Conservation (phyloP, 176 grass and related monocot species). For the Eragrostis nindensis region DNA sequence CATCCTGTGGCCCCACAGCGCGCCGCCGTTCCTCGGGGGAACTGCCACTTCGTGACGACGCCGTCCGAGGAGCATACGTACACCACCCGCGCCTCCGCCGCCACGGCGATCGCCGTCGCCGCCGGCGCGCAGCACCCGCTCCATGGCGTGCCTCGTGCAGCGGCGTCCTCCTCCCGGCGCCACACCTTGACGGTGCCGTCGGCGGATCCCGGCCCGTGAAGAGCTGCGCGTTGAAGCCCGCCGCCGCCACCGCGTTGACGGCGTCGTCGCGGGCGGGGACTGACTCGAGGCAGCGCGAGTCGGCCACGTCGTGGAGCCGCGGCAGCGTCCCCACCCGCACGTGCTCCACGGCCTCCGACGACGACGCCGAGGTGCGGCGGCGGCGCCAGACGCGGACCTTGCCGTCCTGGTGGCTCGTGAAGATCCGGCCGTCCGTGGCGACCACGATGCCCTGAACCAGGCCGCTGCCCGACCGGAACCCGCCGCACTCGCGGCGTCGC, state of each 20-base stretch:
- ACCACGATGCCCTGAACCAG: slow-evolving; percentile 79
- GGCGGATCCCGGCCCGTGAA: slow-evolving; percentile 86
- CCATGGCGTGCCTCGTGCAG: slow-evolving; percentile 44
- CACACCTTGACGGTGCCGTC: slow-evolving; percentile 82
- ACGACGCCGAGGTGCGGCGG: no score
- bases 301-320: slow-evolving; percentile 51
- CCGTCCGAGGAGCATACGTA: slow-evolving; percentile 77
- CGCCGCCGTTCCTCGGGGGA: slow-evolving; percentile 44
- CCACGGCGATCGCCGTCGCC: slow-evolving; percentile 65
- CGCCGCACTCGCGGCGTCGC: slow-evolving; percentile 54
- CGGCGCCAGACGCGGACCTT: slow-evolving; percentile 74
- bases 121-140: slow-evolving; percentile 45
- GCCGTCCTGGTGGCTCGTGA: slow-evolving; percentile 86
- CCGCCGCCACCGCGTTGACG: slow-evolving; percentile 64
- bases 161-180: slow-evolving; percentile 39
- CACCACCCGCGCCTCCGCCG: slow-evolving; percentile 40
- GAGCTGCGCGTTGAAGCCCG: slow-evolving; percentile 53
- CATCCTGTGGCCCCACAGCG: slow-evolving; percentile 53
- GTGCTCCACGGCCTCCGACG: no score
- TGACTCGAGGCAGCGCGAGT: slow-evolving; percentile 86
- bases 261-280: slow-evolving; percentile 73
- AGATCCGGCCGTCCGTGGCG: slow-evolving; percentile 46
- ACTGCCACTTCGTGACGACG: slow-evolving; percentile 58
- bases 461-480: slow-evolving; percentile 68
- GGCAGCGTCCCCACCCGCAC: slow-evolving; percentile 67